phyloP scores from a whole-genome alignment of 148 eudicot genomes.

The Talinum fruticosum region DNA sequence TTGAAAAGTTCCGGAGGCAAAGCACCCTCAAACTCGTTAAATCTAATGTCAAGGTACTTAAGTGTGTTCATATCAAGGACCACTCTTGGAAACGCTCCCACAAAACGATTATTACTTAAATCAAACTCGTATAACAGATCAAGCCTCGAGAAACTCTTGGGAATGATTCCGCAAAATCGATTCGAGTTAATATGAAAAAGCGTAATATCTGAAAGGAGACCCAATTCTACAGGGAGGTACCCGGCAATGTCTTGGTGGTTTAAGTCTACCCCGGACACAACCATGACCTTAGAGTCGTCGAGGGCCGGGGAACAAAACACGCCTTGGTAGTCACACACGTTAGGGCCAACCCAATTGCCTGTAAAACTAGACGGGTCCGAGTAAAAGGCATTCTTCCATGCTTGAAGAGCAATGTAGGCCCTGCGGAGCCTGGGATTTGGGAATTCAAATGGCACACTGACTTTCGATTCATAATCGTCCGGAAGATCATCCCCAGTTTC shows the following conservation, averaged over 20 bases:
- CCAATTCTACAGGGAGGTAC: conserved; percentile 55
- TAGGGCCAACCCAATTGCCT: conserved; percentile 56
- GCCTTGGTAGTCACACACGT: conserved; percentile 66
- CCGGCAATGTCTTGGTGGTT: conserved; percentile 75
- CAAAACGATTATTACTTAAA: conserved; percentile 76
- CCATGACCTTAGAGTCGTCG: conserved; percentile 40
- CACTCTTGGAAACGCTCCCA: conserved; percentile 56
- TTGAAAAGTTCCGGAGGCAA: conserved; percentile 58
- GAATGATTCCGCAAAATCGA: conserved; percentile 73
- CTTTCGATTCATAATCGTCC: conserved; percentile 15
- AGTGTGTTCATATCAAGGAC: conserved; percentile 45
- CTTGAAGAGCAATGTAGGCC: conserved; percentile 66
- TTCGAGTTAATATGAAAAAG: conserved; percentile 65
- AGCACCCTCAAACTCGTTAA: conserved; percentile 67
- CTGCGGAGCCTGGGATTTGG: conserved; percentile 48
- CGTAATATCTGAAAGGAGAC: conserved; percentile 49
- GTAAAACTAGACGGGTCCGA: conserved; percentile 52
- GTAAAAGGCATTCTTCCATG: conserved; percentile 60
- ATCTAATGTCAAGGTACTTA: conserved; percentile 55
- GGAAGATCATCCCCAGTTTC: conserved; percentile 34
- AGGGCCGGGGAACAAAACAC: conserved; percentile 54
- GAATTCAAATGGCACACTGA: conserved; percentile 25
- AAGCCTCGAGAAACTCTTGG: conserved; percentile 38
- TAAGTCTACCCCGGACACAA: conserved; percentile 70
- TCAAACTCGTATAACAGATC: conserved; percentile 54